Evolutionary conservation across 257 asterid genomes (phyloP), one percentile per base, ranked within the genome.

Genomic region (Orobanche coerulescens): DNA sequence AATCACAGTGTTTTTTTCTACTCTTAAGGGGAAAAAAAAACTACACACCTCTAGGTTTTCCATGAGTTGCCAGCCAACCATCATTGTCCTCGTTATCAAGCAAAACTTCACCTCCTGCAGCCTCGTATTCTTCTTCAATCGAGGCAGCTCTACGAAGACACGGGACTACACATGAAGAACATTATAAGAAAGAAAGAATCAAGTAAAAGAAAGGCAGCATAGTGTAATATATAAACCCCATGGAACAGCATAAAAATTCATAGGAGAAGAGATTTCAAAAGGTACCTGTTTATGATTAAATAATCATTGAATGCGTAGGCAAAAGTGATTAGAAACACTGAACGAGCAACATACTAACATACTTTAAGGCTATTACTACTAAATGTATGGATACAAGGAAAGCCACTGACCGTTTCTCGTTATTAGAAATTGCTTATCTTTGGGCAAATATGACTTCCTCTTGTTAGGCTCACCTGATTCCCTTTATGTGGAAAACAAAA

Each of bases 1-100:
- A 49, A 31, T 19, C 6, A 20, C 8, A 48, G 0, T 15, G 0
- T 12, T 25, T 34, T 25, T 12, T 25, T 34, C 22, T 18, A 53
- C 19, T 8, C 25, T 19, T 11, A 42, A 25, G 11, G 28, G 26
- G 53, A 20, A 52, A 26, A 10, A 61, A 1, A 6, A 36, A n/a
- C 20, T 37, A 66, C 8, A 46, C 43, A 75, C 99, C 95, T 69
- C 73, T 89, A 51, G 99, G 99, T 67, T 73, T 77, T 58, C 99
- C 99, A 62, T 93, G 99, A 66, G 99, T 93, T 63, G 99, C 96
- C 68, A 93, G 76, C 97, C 96, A 93, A 58, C 99, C 99, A 74
- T 93, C 97, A 58, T 81, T 62, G 57, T 89, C 99, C 64, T 93
- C 99, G 2, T 86, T 68, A 68, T 89, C 96, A 68, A 93, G 81